Base-by-base conservation (phyloP, 2,329 filamentous ascomycete species). In the Pyricularia sp. region DNA sequence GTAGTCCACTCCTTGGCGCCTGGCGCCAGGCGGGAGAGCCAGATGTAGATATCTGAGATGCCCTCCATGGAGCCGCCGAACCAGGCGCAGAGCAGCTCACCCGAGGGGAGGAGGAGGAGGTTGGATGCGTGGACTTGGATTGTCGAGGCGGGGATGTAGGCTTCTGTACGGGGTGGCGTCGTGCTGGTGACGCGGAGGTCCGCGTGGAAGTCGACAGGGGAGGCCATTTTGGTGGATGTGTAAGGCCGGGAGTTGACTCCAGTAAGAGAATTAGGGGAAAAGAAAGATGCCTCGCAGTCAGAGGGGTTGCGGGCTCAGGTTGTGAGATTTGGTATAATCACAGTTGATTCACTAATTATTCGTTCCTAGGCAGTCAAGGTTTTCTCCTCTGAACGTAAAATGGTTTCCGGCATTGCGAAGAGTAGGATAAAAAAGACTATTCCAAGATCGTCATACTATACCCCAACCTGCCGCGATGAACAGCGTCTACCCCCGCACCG, bases 1-100 rank as follows among this genome's bases (percentile, higher is more conserved):
- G 67, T 49, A 0, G 70, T 68, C 78, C 78, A 80, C 2, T 67
- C 60, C 0, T 62, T 64, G 0, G 72, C 65, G 0, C 72, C 74
- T 0, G 72, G 69, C 1, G 67, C 68, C 1, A 76, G 68, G 7
- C 76, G 75, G 13, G 78, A 77, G 0, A 78, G 68, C 66, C 78
- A 78, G 62, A 79, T 78, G 64, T 73, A 75, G 57, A 80, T 79
- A 62, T 80, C 78, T 0, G 76, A 73, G 3, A 74, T 73, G 0
- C 78, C 78, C 68, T 80, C 78, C 65, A 79, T 77, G 0, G 75
- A 78, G 1, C 78, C 78, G 4, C 78, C 78, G 35, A 80, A 79
- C 77, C 77, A 80, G 16, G 71, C 74, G 65, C 78, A 79, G 0
- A 80, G 69, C 0, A 79, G 68, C 3, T 75, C 75, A n/a, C 72